Percentiles rank a stretch among this genome's conserved stretches.
Conservation (phyloP, 2,329 filamentous ascomycete genomes). For the Penicillium italicum region DNA sequence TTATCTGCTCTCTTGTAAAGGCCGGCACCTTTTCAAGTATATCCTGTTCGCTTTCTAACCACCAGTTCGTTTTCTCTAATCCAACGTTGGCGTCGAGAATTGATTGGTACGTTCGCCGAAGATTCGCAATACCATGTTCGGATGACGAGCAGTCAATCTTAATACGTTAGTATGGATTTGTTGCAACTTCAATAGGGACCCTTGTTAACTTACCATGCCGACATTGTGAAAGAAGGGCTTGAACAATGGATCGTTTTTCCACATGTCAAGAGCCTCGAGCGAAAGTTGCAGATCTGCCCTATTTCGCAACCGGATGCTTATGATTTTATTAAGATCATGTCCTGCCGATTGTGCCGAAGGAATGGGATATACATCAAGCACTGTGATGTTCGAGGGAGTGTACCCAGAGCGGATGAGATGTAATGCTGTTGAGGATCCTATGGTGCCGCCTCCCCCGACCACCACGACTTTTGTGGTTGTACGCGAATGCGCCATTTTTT, state of each 20-base stretch:
- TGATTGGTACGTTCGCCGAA: background rate
- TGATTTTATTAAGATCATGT: background rate
- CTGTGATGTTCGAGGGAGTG: background rate
- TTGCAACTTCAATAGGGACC: background rate
- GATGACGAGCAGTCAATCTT: background rate
- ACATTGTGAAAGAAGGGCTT: background rate
- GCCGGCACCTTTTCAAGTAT: background rate
- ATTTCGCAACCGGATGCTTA: background rate
- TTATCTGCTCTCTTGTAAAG: background rate
- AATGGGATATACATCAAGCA: background rate
- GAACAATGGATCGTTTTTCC: background rate
- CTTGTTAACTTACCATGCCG: background rate
- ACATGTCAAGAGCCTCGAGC: background rate
- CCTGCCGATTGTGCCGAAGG: background rate
- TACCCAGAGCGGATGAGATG: background rate
- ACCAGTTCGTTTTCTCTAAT: background rate
- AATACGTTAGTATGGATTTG: background rate
- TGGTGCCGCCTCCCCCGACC: background rate
- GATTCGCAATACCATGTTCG: background rate
- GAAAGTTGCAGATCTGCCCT: background rate
- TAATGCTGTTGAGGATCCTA: background rate
- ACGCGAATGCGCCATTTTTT: background rate
- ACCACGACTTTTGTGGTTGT: background rate
- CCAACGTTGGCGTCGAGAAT: background rate
- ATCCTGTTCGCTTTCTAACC: background rate